phyloP scores from a whole-genome alignment of 2,329 filamentous ascomycete genomes.

The Monosporascus sp. region DNA sequence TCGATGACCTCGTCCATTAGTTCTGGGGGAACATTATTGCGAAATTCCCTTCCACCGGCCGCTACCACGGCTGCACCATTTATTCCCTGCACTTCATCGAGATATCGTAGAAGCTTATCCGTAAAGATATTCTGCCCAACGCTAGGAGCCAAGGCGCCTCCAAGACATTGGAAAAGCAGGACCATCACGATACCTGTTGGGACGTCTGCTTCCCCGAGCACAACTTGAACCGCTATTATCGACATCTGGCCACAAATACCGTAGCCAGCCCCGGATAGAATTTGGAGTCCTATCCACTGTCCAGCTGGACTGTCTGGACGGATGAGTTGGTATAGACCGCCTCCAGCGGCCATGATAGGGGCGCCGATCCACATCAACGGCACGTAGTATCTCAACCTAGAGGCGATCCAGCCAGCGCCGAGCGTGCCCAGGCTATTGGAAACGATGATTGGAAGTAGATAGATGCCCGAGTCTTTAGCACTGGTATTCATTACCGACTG shows the following conservation, averaged over 20 bases:
- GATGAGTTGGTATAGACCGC: conserved; percentile 8
- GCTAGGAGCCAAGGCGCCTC: conserved; percentile 3
- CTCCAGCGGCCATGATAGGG: conserved; percentile 4
- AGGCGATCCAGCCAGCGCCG: conserved; percentile 3
- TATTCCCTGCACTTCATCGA: conserved; percentile 2
- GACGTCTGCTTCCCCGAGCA: conserved; percentile 8
- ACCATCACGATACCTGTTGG: background rate
- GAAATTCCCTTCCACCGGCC: conserved; percentile 4
- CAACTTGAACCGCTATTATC: conserved; percentile 9
- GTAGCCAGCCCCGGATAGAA: conserved; percentile 6
- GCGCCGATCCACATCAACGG: conserved; percentile 10
- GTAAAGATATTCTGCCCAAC: conserved; percentile 3
- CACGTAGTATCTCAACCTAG: conserved; percentile 6
- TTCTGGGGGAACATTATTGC: conserved; percentile 1
- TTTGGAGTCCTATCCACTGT: conserved; percentile 7
- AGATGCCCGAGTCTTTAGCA: conserved; percentile 3
- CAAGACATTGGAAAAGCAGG: conserved; percentile 1
- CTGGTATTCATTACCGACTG: conserved; percentile 13
- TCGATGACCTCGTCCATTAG: conserved; percentile 2
- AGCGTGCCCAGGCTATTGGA: conserved; percentile 5
- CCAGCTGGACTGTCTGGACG: background rate
- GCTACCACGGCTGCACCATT: conserved; percentile 5
- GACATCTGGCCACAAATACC: conserved; percentile 8
- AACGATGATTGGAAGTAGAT: conserved; percentile 1
- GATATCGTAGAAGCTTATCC: conserved; percentile 4